Percentiles rank a stretch among this genome's conserved stretches.
These are phyloP conservation scores for Solanum rostratum DNA, from an alignment of 257 asterid species.

Conservation along the genomic window DNA sequence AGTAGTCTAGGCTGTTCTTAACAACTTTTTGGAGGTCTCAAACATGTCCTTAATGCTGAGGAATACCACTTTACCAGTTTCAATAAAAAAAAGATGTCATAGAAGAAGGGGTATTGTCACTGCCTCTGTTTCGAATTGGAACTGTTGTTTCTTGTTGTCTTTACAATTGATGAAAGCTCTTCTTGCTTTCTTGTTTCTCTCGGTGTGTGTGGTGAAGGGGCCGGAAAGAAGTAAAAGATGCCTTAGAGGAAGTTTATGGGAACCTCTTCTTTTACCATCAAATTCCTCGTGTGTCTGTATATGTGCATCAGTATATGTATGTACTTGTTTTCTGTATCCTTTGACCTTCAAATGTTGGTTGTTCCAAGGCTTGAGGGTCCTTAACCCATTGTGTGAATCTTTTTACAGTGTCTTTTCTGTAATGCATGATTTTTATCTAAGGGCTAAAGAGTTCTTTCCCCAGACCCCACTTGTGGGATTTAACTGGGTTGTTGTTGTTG, in stretches of 20 bases:
- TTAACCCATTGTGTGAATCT: not conserved
- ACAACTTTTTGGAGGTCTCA: no score
- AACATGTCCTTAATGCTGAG: no score
- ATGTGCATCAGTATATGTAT: not conserved
- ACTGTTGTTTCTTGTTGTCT: not conserved
- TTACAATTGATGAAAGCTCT: not conserved
- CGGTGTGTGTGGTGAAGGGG: not conserved
- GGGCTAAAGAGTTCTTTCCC: not conserved
- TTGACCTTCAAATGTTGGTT: not conserved
- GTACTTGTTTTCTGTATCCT: not conserved
- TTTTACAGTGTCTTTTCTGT: not conserved
- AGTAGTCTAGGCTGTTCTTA: no score
- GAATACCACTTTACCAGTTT: no score
- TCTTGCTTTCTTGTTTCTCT: not conserved
- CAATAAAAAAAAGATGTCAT: not conserved
- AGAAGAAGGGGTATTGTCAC: not conserved
- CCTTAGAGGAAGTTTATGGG: not conserved
- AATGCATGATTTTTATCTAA: not conserved
- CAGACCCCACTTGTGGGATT: no score
- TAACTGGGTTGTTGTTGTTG: no score
- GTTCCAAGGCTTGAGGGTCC: not conserved
- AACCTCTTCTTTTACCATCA: not conserved
- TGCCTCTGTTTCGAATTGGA: not conserved
- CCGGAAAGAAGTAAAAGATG: not conserved
- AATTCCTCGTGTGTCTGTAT: not conserved